Base-by-base conservation (phyloP, 2,329 filamentous ascomycete species). In the Arthrobotrys entomopaga region DNA sequence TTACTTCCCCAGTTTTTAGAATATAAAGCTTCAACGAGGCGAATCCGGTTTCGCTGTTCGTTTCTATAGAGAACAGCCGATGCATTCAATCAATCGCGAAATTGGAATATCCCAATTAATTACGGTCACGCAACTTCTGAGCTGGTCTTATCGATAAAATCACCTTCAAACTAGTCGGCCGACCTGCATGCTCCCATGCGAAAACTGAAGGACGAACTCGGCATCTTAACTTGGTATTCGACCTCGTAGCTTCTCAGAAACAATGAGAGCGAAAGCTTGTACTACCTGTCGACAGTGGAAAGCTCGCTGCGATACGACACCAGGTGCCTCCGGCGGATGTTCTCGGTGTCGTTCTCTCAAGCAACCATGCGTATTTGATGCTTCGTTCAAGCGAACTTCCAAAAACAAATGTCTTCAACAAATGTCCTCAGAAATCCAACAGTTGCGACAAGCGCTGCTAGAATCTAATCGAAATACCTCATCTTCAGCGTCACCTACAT, bases 351-450 rank as follows among this genome's bases (percentile, higher is more conserved):
- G 53, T 19, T 66, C 63, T 4, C 63, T 66, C 42, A 66, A 66
- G 42, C 63, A 57, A n/a, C 52, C 52, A 2, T 66, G 63, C 16
- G 63, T 66, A 42, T 66, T 66, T 49, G 63, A 66, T 58, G 63
- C 63, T 11, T 49, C 52, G 15, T 66, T 66, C 63, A 66, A 66
- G 16, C 52, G 63, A 29, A 66, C 63, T 10, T 66, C 63, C 1
- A 66, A 66, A 29, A 58, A 57, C 52, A 66, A 66, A 42, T 66
- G 63, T 40, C 52, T 66, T 42, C 63, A 66, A 42, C 52, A 66
- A n/a, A 66, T 66, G 63, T 66, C 63, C 29, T 58, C 63, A 10
- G 63, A 66, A 24, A 66, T 66, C n/a, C 63, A 66, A 50, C 63
- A 66, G 46, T 26, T 66, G 26, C 63, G 63, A 16, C 63, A 66